These are phyloP conservation scores for Cercospora canescens DNA, from an alignment of 2,329 filamentous ascomycete species.

Conservation along the genomic window DNA sequence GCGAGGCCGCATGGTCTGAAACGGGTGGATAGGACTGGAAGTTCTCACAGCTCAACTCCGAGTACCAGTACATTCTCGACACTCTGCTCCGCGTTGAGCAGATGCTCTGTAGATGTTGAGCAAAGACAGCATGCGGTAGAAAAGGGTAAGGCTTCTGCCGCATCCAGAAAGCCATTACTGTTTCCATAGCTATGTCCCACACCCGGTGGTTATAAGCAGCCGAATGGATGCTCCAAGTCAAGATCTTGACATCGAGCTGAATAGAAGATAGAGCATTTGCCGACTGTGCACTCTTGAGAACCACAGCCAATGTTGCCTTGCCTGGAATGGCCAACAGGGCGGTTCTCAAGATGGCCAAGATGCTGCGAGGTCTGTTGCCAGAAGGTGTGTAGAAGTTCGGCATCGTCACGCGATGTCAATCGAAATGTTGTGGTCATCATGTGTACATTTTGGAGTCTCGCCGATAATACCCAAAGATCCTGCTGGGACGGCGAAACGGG, in stretches of 20 bases:
- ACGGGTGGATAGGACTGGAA: not conserved
- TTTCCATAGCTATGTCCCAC: not conserved
- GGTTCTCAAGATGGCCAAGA: not conserved
- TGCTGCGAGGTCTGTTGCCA: not conserved
- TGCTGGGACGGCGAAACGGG: not conserved
- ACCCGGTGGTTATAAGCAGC: not conserved
- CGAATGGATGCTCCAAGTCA: not conserved
- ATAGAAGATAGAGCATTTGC: not conserved
- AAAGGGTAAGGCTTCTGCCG: not conserved
- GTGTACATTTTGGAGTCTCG: not conserved
- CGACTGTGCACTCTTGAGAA: not conserved
- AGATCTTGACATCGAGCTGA: not conserved
- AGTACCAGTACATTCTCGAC: not conserved
- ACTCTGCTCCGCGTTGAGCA: not conserved
- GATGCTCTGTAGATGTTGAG: not conserved
- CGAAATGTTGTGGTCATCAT: not conserved
- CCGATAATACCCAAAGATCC: not conserved
- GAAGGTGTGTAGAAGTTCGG: not conserved
- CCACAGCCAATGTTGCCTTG: not conserved
- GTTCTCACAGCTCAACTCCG: not conserved
- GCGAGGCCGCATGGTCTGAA: not conserved
- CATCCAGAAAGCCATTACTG: not conserved
- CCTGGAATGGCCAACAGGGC: not conserved
- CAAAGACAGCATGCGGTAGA: not conserved
- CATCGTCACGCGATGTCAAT: not conserved